Conservation (phyloP, 2,329 filamentous ascomycete species). For the Xylariaceae sp. region DNA sequence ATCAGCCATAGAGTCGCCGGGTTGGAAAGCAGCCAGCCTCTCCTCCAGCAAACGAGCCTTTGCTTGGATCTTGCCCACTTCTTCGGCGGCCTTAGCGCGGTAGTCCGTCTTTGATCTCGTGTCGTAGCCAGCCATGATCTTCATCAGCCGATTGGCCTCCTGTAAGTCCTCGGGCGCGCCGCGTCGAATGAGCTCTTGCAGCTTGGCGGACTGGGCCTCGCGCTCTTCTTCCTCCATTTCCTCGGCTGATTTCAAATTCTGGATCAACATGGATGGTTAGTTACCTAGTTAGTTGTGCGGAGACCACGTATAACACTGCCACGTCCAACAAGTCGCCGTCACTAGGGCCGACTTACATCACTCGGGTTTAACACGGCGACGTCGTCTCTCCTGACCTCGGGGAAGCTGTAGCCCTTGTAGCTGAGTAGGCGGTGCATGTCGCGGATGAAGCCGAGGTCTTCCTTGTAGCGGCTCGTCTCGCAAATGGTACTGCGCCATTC, state of each 20-base stretch:
- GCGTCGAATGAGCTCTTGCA: conserved; percentile 91
- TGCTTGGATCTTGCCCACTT: conserved; percentile 90
- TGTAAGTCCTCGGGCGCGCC: conserved; percentile 90
- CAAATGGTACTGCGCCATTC: conserved; percentile 99
- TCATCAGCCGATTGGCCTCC: conserved; percentile 97
- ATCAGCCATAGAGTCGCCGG: conserved; percentile 70
- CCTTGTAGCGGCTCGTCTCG: conserved; percentile 95
- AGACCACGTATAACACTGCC: background rate
- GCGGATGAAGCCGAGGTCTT: conserved; percentile 90
- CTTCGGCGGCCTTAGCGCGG: conserved; percentile 92
- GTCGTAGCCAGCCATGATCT: conserved; percentile 97
- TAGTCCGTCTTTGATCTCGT: conserved; percentile 96
- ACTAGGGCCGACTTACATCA: conserved; percentile 61
- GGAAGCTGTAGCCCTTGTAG: conserved; percentile 96
- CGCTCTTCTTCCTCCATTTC: conserved; percentile 98
- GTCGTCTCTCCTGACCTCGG: conserved; percentile 86
- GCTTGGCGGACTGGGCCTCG: conserved; percentile 93
- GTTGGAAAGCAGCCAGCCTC: conserved; percentile 76
- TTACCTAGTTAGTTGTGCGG: background rate
- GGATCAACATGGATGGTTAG: conserved; percentile 6
- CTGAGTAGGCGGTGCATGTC: conserved; percentile 96
- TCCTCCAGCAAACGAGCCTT: conserved; percentile 91
- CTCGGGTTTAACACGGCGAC: conserved; percentile 94
- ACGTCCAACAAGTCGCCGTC: background rate
- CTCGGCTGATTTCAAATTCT: conserved; percentile 93